Percentiles rank a stretch among this genome's conserved stretches.
Evolutionary conservation across 108 stramenopile species (phyloP).

Genomic region (Chaetoceros muelleri): DNA sequence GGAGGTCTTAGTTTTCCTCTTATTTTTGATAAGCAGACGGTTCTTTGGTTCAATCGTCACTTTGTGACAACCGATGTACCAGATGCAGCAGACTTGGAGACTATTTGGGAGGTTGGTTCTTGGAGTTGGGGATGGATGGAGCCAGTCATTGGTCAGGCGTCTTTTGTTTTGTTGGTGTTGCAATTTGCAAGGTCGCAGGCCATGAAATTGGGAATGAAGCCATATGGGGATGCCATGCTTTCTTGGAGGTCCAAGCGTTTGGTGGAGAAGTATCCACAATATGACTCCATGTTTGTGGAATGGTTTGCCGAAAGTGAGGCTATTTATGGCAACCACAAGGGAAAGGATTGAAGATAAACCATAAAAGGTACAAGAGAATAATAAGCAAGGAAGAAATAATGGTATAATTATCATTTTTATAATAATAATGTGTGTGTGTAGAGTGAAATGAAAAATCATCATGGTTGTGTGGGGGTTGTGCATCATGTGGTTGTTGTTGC

Average conservation of each 20-base stretch:
- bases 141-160: conserved; percentile 67
- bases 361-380: no score
- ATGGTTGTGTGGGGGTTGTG: no score
- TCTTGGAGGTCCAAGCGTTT: conserved; percentile 13
- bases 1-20: conserved; percentile 55
- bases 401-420: no score
- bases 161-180: conserved; percentile 69
- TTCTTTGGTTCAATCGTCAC: conserved; percentile 67
- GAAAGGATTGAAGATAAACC: no score
- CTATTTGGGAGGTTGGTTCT: conserved; percentile 61
- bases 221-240: conserved; percentile 34
- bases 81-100: conserved; percentile 65
- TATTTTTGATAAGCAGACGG: conserved; percentile 55
- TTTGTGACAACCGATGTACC: conserved; percentile 83
- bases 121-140: conserved; percentile 87
- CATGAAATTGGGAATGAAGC: conserved; percentile 40
- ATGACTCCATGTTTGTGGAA: conserved; percentile 3
- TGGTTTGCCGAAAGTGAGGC: background rate
- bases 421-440: no score
- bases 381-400: no score
- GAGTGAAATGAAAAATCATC: no score
- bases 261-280: conserved; percentile 16
- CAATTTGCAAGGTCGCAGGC: conserved; percentile 62
- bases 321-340: background rate
- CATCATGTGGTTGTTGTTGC: no score